Percentiles rank a stretch among this genome's conserved stretches.
Conservation (phyloP, 257 asterid genomes). For the Ligustrum vulgare region DNA sequence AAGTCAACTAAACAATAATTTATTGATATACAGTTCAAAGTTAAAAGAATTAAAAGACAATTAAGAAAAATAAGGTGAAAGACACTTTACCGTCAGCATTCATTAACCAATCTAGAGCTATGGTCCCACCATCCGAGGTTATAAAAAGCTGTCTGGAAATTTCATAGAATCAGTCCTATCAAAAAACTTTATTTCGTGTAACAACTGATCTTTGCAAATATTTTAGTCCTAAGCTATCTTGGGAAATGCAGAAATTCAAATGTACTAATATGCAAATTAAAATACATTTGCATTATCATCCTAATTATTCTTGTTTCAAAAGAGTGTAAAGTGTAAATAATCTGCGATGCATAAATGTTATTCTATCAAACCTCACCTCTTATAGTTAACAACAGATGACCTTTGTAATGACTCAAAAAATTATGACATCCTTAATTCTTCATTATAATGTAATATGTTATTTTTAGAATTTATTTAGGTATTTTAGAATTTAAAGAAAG, state of each 20-base stretch:
- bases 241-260: background rate
- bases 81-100: conserved; percentile 46
- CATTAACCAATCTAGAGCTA: conserved; percentile 83
- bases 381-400: conserved; percentile 59
- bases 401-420: too few species aligned
- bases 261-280: background rate
- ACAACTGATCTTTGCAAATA: background rate
- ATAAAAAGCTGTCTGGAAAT: conserved; percentile 62
- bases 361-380: conserved; percentile 47
- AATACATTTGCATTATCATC: background rate
- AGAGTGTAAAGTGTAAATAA: background rate
- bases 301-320: background rate
- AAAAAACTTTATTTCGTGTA: background rate
- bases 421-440: too few species aligned
- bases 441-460: too few species aligned
- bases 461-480: too few species aligned
- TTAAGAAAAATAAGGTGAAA: background rate
- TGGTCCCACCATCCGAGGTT: conserved; percentile 77
- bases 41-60: background rate
- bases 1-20: background rate
- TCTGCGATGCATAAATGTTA: background rate
- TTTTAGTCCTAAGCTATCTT: background rate
- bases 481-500: too few species aligned
- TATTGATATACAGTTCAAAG: background rate
- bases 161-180: conserved; percentile 23